Conservation (phyloP, 805 yeast species). For the Saccharomycopsis microspora region DNA sequence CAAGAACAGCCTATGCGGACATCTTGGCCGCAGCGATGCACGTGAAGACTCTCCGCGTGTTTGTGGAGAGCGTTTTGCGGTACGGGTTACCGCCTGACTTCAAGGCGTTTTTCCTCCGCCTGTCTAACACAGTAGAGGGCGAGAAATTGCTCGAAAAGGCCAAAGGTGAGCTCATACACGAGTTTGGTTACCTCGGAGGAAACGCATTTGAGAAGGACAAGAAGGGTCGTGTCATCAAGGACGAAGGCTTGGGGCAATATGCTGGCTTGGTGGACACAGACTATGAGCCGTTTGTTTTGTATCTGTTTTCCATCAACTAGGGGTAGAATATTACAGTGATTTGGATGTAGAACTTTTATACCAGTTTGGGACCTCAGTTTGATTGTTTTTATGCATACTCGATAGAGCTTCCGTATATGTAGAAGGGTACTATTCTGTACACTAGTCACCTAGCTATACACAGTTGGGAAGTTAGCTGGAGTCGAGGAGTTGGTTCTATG, state of each 20-base stretch:
- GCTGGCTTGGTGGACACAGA: conserved; percentile 90
- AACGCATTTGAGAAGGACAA: conserved; percentile 67
- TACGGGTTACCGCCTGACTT: conserved; percentile 96
- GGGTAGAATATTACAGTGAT: background rate
- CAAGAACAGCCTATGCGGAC: conserved; percentile 85
- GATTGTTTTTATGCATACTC: too few species aligned
- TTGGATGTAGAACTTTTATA: too few species aligned
- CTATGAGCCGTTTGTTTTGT: conserved; percentile 92
- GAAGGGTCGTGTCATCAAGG: conserved; percentile 54
- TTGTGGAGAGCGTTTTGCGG: conserved; percentile 88
- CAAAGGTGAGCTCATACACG: conserved; percentile 55
- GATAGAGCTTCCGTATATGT: too few species aligned
- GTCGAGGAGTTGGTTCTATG: too few species aligned
- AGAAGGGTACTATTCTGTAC: too few species aligned
- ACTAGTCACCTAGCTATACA: too few species aligned
- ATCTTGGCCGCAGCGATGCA: conserved; percentile 82
- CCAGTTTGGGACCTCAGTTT: too few species aligned
- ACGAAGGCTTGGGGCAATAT: conserved; percentile 65
- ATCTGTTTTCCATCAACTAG: conserved; percentile 36
- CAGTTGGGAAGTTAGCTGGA: too few species aligned
- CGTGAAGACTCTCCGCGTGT: conserved; percentile 74
- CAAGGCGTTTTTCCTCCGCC: conserved; percentile 36
- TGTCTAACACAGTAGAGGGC: conserved; percentile 34
- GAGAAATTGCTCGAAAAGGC: conserved; percentile 37
- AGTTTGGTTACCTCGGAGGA: conserved; percentile 88